phyloP scores from a whole-genome alignment of 192 early-diverging fungal genomes.

The Coemansia sp. region DNA sequence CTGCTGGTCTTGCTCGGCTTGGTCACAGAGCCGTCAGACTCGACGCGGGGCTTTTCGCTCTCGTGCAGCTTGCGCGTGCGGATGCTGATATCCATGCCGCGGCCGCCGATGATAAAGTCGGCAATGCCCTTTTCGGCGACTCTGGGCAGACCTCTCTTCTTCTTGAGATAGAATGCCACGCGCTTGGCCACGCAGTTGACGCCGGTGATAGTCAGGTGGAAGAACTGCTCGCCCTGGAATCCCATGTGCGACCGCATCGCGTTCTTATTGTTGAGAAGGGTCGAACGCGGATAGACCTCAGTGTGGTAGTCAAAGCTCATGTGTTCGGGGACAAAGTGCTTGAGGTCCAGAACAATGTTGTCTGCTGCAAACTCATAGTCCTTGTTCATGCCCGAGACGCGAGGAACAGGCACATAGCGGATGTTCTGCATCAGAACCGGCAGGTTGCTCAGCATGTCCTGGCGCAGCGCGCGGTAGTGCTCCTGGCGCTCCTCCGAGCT shows the following conservation, averaged over 20 bases:
- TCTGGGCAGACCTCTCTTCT: conserved; percentile 48
- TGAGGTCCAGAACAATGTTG: conserved; percentile 52
- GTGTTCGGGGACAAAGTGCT: conserved; percentile 51
- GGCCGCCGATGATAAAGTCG: conserved; percentile 34
- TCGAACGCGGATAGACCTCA: conserved; percentile 47
- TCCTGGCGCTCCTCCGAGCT: conserved; percentile 30
- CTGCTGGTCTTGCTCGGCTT: conserved; percentile 2
- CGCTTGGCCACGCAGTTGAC: conserved; percentile 45
- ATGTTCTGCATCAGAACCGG: conserved; percentile 32
- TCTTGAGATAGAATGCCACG: conserved; percentile 53
- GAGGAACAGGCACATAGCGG: conserved; percentile 50
- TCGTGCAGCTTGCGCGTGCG: conserved; percentile 39
- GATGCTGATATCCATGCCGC: conserved; percentile 46
- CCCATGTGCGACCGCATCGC: conserved; percentile 32
- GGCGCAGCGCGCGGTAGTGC: conserved; percentile 33
- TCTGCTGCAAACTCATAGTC: conserved; percentile 54
- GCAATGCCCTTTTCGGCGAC: conserved; percentile 51
- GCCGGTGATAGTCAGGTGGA: conserved; percentile 40
- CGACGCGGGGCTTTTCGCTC: conserved; percentile 39
- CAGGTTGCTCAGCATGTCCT: conserved; percentile 40
- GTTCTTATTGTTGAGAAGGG: conserved; percentile 31
- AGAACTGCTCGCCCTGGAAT: conserved; percentile 49
- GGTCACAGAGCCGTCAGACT: background rate
- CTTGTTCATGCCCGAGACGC: conserved; percentile 45
- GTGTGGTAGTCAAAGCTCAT: conserved; percentile 43